These are phyloP conservation scores for Mucor indicus DNA, from an alignment of 371 early-diverging fungal species.

Conservation along the genomic window DNA sequence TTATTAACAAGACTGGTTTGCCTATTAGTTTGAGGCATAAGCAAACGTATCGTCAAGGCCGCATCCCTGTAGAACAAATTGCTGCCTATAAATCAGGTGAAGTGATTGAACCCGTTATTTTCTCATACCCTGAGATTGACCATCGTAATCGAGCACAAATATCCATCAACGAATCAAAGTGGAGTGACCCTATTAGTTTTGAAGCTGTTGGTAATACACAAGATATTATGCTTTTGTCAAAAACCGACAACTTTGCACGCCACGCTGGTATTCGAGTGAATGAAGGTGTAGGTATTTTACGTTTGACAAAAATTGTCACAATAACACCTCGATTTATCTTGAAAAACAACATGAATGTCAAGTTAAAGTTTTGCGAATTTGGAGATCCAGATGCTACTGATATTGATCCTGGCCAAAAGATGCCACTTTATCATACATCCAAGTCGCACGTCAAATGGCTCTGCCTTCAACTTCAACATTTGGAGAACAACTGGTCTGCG, in stretches of 20 bases:
- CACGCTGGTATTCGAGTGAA: slow-evolving; percentile 71
- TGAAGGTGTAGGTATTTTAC: slow-evolving; percentile 61
- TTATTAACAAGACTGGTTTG: slow-evolving; percentile 76
- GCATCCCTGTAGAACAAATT: slow-evolving; percentile 11
- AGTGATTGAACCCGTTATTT: slow-evolving; percentile 64
- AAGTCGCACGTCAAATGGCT: slow-evolving; percentile 50
- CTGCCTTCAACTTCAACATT: slow-evolving; percentile 42
- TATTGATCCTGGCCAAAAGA: slow-evolving; percentile 42
- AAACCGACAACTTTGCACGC: slow-evolving; percentile 30
- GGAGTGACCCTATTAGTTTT: slow-evolving; percentile 79
- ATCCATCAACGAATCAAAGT: slow-evolving; percentile 64
- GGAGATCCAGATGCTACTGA: slow-evolving; percentile 15
- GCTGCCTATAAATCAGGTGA: slow-evolving; percentile 24
- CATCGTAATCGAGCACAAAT: slow-evolving; percentile 71
- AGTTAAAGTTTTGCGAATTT: slow-evolving; percentile 60
- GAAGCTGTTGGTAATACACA: slow-evolving; percentile 79
- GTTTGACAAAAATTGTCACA: slow-evolving; percentile 70
- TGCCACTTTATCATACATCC: slow-evolving; percentile 51
- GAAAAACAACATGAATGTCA: slow-evolving; percentile 64
- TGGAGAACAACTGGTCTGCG: slow-evolving; percentile 66
- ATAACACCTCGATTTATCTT: slow-evolving; percentile 85
- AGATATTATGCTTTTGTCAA: slow-evolving; percentile 53
- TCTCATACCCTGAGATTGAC: slow-evolving; percentile 75
- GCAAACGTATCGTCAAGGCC: slow-evolving; percentile 18
- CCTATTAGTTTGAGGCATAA: slow-evolving; percentile 38